phyloP scores from a whole-genome alignment of 176 grass and related monocot genomes.

The Cenchrus americanus region DNA sequence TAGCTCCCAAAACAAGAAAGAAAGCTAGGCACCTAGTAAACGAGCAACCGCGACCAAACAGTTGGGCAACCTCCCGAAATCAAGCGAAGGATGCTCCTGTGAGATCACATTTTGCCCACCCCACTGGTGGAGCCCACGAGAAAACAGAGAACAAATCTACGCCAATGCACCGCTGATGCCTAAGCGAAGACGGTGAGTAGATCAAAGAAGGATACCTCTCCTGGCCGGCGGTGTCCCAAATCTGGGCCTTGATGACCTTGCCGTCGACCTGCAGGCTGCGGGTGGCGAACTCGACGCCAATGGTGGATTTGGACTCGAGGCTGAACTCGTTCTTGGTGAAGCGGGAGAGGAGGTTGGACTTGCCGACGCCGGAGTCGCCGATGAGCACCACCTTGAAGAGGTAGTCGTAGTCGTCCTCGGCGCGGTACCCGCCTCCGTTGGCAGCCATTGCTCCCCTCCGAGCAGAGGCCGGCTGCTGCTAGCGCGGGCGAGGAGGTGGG shows the following conservation, averaged over 20 bases:
- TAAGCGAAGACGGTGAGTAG: background rate
- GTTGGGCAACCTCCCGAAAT: slow-evolving; percentile 20
- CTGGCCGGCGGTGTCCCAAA: slow-evolving; percentile 82
- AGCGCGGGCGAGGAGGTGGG: background rate
- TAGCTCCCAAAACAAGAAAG: slow-evolving; percentile 27
- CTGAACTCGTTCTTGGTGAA: slow-evolving; percentile 99
- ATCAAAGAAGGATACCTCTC: slow-evolving; percentile 54
- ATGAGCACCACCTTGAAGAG: slow-evolving; percentile 95
- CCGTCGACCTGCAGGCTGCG: slow-evolving; percentile 73
- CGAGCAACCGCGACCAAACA: background rate
- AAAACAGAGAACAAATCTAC: slow-evolving; percentile 27
- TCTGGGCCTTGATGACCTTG: slow-evolving; percentile 82
- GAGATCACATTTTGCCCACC: slow-evolving; percentile 5
- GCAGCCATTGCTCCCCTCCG: slow-evolving; percentile 39
- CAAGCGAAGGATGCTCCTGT: background rate
- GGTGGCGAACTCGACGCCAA: slow-evolving; percentile 97
- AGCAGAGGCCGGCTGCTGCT: slow-evolving; percentile 20
- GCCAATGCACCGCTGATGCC: background rate
- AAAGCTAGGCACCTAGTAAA: background rate
- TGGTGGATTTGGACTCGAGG: slow-evolving; percentile 97
- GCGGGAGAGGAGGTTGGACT: slow-evolving; percentile 92
- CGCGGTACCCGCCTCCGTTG: slow-evolving; percentile 65
- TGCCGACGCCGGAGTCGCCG: slow-evolving; percentile 95
- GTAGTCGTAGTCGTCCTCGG: slow-evolving; percentile 98
- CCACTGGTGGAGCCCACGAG: background rate